These are phyloP conservation scores for Diaporthe sp. DNA, from an alignment of 2,329 filamentous ascomycete species.

Conservation along the genomic window DNA sequence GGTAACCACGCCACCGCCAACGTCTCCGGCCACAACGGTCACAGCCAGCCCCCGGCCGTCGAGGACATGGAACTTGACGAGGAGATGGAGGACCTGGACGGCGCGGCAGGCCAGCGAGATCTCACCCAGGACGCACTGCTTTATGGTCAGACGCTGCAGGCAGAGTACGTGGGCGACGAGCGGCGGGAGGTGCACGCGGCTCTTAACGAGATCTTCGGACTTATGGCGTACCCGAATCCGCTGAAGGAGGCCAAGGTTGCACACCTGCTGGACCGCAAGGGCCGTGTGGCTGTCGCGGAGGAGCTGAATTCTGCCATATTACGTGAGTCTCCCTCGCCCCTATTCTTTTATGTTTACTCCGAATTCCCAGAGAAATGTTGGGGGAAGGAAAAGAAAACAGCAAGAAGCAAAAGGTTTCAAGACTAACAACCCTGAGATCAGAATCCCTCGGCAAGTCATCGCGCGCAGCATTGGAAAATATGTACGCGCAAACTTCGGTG, in stretches of 20 bases:
- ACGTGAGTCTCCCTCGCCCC: conserved; percentile 66
- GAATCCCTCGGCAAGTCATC: conserved; percentile 93
- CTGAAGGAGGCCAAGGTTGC: conserved; percentile 80
- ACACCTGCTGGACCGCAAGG: conserved; percentile 82
- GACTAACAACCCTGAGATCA: conserved; percentile 54
- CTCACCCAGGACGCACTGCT: conserved; percentile 79
- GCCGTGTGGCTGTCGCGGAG: conserved; percentile 85
- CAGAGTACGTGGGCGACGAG: conserved; percentile 81
- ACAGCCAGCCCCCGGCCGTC: conserved; percentile 58
- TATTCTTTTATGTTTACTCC: no score
- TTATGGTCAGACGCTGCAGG: conserved; percentile 84
- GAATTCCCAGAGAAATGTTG: background rate
- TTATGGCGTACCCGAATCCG: conserved; percentile 89
- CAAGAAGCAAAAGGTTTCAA: background rate
- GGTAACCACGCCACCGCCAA: conserved; percentile 46
- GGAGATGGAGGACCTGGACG: conserved; percentile 58
- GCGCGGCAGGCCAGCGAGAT: conserved; percentile 46
- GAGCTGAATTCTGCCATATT: conserved; percentile 95
- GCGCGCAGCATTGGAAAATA: conserved; percentile 84
- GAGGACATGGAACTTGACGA: conserved; percentile 72
- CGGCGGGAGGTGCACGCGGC: conserved; percentile 79
- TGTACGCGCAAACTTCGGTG: conserved; percentile 89
- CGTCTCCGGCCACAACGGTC: conserved; percentile 52
- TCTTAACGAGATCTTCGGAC: conserved; percentile 86
- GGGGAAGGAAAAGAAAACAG: no score